Evolutionary conservation across 495 filamentous ascomycete species (phyloP), one percentile per base, ranked within the genome.

Genomic region (Aspergillus indologenus): DNA sequence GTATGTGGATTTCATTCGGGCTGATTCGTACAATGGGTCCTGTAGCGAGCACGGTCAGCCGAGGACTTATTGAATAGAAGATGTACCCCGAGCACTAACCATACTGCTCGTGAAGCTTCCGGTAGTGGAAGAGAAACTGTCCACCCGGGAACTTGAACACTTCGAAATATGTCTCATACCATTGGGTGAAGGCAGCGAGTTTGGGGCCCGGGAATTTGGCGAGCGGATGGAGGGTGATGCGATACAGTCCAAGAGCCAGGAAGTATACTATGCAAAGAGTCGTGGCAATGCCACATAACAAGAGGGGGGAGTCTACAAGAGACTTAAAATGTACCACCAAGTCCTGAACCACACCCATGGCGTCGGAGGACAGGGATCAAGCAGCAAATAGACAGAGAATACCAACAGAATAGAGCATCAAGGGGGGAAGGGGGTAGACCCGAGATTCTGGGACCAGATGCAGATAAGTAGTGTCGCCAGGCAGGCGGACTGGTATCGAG

Each of bases 21-120:
- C 65, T 77, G 50, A 83, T 70, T 1, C 81, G 68, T 15, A 82
- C 61, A 45, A 81, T 79, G 5, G 79, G 79, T 0, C 76, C 79
- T 80, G 42, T 12, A 49, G n/a, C 7, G 1, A 24, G 45, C 26
- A 19, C 18, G 6, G 11, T 50, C 43, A 24, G 14, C 18, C 6
- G 29, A 19, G 24, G 1, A 26, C 0, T 23, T 17, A 15, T 24
- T 18, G n/a, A 20, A 0, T 24, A 0, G 22, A 17, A 45, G 3
- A n/a, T 9, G 3, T 4, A 9, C 4, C 9, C 12, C 34, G 2
- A 23, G 20, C 46, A 56, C 52, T 18, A 15, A 60, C 58, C 58
- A 45, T 60, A 60, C 23, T 51, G 21, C 20, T 60, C 58, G 44
- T 60, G 58, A 3, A 60, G 45, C 15, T 51, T 54, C 0, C 52